A percentile compares a stretch with the other conserved stretches of the same genome.
Conservation (phyloP, 257 asterid genomes). For the Solanum chilense region DNA sequence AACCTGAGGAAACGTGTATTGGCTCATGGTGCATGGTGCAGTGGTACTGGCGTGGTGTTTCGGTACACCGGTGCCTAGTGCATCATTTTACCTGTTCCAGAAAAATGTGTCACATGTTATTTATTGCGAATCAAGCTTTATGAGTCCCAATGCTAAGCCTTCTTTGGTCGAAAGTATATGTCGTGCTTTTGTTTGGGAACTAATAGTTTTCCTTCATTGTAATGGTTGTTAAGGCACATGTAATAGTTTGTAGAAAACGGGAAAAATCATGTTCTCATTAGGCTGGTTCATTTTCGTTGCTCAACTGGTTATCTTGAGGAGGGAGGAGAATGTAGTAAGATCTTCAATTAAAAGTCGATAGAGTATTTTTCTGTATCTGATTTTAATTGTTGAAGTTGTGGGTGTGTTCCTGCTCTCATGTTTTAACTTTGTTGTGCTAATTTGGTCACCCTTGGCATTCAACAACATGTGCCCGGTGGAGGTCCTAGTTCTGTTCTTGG, state of each 20-base stretch:
- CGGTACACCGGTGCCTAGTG: not conserved
- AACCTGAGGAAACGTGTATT: not conserved
- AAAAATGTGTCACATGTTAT: not conserved
- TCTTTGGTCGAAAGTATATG: not conserved
- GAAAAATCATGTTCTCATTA: not conserved
- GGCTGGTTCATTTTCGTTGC: not conserved
- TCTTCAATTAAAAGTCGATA: not conserved
- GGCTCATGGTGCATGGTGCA: not conserved
- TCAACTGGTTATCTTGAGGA: not conserved
- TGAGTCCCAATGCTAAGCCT: not conserved
- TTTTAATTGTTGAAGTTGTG: not conserved
- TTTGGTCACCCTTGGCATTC: not conserved
- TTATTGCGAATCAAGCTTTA: not conserved
- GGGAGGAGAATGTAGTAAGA: not conserved
- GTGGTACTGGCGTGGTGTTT: not conserved
- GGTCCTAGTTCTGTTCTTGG: not conserved
- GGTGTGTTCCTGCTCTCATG: not conserved
- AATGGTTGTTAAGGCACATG: not conserved
- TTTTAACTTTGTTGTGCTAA: not conserved
- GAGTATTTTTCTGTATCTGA: not conserved
- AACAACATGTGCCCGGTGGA: not conserved
- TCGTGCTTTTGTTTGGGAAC: not conserved
- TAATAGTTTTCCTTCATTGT: not conserved
- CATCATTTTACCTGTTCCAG: not conserved
- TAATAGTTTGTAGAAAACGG: not conserved